Evolutionary conservation across 495 filamentous ascomycete species (phyloP).

Genomic region (Endocarpon pusillum): DNA sequence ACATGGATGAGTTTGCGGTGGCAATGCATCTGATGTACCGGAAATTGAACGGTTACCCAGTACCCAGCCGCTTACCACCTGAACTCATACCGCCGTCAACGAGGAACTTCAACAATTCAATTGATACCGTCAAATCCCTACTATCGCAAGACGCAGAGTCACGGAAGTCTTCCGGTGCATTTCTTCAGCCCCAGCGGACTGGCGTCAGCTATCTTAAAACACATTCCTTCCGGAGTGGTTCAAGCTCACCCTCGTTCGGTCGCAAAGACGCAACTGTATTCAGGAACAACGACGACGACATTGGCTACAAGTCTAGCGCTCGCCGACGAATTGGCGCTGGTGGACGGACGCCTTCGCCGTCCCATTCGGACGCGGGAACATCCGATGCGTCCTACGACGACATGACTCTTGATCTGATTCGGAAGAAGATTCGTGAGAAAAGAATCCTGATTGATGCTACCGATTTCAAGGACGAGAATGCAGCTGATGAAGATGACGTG

Average conservation of each 20-base stretch:
- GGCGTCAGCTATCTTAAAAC: conserved; percentile 94
- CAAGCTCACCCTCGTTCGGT: conserved; percentile 19
- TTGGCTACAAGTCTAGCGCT: conserved; percentile 87
- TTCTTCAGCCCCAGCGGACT: conserved; percentile 85
- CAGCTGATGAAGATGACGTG: conserved; percentile 77
- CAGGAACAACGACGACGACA: conserved; percentile 78
- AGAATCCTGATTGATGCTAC: conserved; percentile 93
- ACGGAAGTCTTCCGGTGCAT: conserved; percentile 66
- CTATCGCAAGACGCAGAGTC: conserved; percentile 79
- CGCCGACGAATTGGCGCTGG: conserved; percentile 64
- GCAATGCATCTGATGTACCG: conserved; percentile 99
- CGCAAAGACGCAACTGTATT: conserved; percentile 94
- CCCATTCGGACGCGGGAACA: conserved; percentile 50
- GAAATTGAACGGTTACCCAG: conserved; percentile 85
- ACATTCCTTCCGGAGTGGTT: conserved; percentile 66
- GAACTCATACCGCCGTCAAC: conserved; percentile 93
- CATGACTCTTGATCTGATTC: conserved; percentile 66
- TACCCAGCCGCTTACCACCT: conserved; percentile 78
- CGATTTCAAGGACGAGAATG: conserved; percentile 88
- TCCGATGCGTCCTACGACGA: conserved; percentile 62
- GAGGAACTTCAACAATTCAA: conserved; percentile 80
- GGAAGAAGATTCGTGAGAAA: conserved; percentile 87
- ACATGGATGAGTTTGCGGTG: conserved; percentile 96
- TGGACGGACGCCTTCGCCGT: conserved; percentile 55
- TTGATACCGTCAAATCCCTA: conserved; percentile 82